Conservation (phyloP, 2,329 filamentous ascomycete species). For the Beauveria bassiana region DNA sequence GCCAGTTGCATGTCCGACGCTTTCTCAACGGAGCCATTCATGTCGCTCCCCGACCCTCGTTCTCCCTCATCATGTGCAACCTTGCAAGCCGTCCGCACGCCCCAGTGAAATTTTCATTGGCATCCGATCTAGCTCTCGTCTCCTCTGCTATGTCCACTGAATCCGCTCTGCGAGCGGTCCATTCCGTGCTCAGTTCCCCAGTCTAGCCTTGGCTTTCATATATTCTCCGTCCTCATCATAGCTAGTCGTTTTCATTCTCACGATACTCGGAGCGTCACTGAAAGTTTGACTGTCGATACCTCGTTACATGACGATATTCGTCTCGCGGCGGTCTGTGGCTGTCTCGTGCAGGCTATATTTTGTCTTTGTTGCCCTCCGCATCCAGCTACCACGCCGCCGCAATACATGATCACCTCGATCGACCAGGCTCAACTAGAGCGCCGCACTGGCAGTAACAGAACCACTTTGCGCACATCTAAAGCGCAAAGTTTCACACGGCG, state of each 20-base stretch:
- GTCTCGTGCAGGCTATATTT: background rate
- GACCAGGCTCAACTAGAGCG: background rate
- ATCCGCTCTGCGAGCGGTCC: background rate
- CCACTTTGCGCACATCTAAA: background rate
- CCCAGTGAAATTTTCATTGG: background rate
- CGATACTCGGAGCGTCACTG: background rate
- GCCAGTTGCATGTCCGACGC: background rate
- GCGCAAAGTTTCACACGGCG: background rate
- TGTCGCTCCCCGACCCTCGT: background rate
- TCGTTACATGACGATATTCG: background rate
- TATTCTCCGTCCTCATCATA: background rate
- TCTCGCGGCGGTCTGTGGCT: background rate
- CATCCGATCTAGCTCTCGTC: conserved; percentile 4
- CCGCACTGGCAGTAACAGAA: background rate
- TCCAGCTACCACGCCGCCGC: background rate
- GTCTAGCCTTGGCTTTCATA: background rate
- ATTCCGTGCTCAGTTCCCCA: too few relatives aligned
- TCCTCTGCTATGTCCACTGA: background rate
- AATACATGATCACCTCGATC: background rate
- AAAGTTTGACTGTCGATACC: background rate
- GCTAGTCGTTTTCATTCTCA: background rate
- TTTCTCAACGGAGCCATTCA: conserved; percentile 8
- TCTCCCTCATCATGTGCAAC: background rate
- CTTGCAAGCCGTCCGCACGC: background rate
- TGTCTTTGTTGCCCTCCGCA: background rate